A percentile compares a stretch with the other conserved stretches of the same genome.
These are phyloP conservation scores for Penicillium frequentans DNA, from an alignment of 2,329 filamentous ascomycete genomes.

Conservation along the genomic window DNA sequence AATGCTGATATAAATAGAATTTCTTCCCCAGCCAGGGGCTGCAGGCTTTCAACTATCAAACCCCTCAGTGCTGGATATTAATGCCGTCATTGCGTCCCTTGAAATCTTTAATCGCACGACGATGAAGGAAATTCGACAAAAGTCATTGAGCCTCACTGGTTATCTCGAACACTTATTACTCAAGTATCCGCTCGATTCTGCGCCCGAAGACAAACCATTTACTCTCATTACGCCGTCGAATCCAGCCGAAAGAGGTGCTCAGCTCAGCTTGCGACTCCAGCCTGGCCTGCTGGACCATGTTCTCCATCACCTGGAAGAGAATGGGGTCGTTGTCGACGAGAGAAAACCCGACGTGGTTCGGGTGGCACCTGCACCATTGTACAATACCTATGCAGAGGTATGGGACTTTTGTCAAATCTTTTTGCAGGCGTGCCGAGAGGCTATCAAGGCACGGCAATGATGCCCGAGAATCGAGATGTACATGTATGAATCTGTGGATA, in stretches of 20 bases:
- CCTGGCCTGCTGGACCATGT: constrained; percentile 71
- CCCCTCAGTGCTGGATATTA: constrained; percentile 74
- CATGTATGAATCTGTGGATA: neutral
- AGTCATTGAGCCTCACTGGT: constrained; percentile 70
- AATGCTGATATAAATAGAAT: constrained; percentile 44
- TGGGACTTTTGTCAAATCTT: constrained; percentile 60
- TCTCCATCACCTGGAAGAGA: constrained; percentile 61
- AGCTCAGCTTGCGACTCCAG: constrained; percentile 71
- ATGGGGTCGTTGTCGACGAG: constrained; percentile 77
- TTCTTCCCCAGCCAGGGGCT: constrained; percentile 74
- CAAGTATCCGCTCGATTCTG: constrained; percentile 30
- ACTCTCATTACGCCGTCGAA: constrained; percentile 69
- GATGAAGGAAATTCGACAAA: constrained; percentile 68
- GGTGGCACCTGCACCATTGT: constrained; percentile 79
- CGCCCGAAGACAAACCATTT: constrained; percentile 47
- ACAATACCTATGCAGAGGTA: constrained; percentile 77
- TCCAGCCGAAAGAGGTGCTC: constrained; percentile 69
- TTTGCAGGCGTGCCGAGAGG: constrained; percentile 47
- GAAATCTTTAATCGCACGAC: constrained; percentile 71
- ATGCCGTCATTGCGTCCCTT: constrained; percentile 70
- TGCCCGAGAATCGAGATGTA: neutral
- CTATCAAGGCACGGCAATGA: constrained; percentile 22
- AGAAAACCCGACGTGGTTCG: constrained; percentile 82
- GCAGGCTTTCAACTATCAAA: constrained; percentile 85
- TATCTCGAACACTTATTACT: constrained; percentile 72